Conservation (phyloP, 164 flowering plant genomes). For the Annona cherimola region DNA sequence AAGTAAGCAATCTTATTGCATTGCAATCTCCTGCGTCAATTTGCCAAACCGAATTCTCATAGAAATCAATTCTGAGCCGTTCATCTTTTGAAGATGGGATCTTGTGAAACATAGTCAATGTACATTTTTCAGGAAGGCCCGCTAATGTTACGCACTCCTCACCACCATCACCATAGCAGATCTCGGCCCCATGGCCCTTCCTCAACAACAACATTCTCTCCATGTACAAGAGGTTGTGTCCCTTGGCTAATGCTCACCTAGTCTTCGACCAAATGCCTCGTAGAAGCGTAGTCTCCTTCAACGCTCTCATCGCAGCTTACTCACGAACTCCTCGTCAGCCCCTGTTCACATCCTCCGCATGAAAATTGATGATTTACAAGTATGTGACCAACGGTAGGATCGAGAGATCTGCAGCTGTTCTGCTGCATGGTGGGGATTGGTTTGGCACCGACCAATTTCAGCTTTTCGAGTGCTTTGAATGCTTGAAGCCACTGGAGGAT, state of each 20-base stretch:
- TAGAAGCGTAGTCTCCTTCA: conserved; percentile 59
- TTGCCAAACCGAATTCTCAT: too few relatives aligned
- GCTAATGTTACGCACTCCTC: conserved; percentile 65
- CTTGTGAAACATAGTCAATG: conserved; percentile 19
- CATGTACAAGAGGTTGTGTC: conserved; percentile 60
- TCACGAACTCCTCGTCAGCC: conserved; percentile 18
- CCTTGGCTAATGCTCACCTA: conserved; percentile 35
- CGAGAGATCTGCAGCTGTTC: conserved; percentile 39
- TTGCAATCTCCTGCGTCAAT: too few relatives aligned
- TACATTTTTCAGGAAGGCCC: conserved; percentile 45
- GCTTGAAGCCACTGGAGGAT: conserved; percentile 44
- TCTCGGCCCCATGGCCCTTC: conserved; percentile 32
- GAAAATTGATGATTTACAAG: conserved; percentile 65
- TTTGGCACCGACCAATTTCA: conserved; percentile 45
- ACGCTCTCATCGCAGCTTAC: conserved; percentile 63
- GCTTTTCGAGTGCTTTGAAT: conserved; percentile 66
- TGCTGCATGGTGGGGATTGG: conserved; percentile 41
- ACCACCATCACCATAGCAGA: conserved; percentile 23
- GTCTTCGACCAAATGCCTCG: conserved; percentile 81
- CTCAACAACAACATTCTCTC: conserved; percentile 64
- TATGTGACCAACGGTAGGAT: conserved; percentile 42
- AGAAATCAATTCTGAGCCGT: too few relatives aligned
- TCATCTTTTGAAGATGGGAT: conserved; percentile 7
- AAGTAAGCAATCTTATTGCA: too few relatives aligned
- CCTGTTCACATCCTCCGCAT: conserved; percentile 34